Evolutionary conservation across 805 yeast genomes (phyloP).

Genomic region (Sugiyamaella mastotermitis): DNA sequence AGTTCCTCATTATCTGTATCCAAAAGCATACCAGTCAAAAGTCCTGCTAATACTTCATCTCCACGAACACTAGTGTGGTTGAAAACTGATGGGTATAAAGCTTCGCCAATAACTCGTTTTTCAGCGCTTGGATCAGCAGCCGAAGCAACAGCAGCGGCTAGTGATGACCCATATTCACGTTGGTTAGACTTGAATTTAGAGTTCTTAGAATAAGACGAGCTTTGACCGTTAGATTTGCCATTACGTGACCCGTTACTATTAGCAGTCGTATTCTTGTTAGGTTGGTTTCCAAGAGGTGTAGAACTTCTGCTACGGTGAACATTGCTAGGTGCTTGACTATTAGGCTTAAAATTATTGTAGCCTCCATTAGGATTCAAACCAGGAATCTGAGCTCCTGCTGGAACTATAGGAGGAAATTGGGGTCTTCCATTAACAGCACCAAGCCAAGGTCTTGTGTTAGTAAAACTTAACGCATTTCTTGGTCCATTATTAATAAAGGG

Average conservation of each 20-base stretch:
- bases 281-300: conserved; percentile 2
- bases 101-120: conserved; percentile 64
- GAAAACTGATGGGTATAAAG: conserved; percentile 78
- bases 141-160: conserved; percentile 37
- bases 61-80: conserved; percentile 73
- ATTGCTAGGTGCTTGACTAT: too few species aligned
- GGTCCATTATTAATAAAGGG: too few species aligned
- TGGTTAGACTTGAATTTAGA: conserved; percentile 3
- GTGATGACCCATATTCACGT: conserved; percentile 27
- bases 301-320: conserved; percentile 6
- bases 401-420: too few species aligned
- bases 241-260: not conserved
- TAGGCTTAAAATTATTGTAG: too few species aligned
- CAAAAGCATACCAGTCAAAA: conserved; percentile 89
- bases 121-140: conserved; percentile 38
- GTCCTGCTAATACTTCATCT: conserved; percentile 80
- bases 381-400: too few species aligned
- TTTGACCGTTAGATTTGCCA: conserved; percentile 5
- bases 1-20: conserved; percentile 85
- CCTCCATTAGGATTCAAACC: too few species aligned
- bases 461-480: too few species aligned
- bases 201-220: conserved; percentile 1
- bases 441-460: too few species aligned
- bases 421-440: too few species aligned
- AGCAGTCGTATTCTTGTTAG: not conserved